Percentiles rank a stretch among this genome's conserved stretches.
phyloP scores from a whole-genome alignment of 768 basidiomycete species.

The Termitomyces heimii region DNA sequence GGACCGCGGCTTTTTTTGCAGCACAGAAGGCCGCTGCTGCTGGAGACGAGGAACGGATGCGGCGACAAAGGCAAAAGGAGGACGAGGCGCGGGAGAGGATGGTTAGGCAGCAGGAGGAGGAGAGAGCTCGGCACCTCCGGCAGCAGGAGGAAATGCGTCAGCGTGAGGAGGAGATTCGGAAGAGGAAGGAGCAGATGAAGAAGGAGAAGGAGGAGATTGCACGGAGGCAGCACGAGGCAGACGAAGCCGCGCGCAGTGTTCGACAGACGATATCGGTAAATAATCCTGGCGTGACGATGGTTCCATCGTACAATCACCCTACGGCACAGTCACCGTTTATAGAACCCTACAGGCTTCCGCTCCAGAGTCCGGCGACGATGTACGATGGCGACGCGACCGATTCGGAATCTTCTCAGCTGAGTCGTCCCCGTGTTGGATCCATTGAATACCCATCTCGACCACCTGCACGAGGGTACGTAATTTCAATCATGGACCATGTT shows the following conservation, averaged over 20 bases:
- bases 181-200: constrained; percentile 30
- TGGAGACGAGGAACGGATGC: constrained; percentile 3
- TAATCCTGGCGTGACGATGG: constrained; percentile 10
- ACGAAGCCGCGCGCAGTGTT: constrained; percentile 39
- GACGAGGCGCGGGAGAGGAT: constrained; percentile 17
- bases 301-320: neutral
- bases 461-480: constrained; percentile 27
- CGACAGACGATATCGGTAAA: constrained; percentile 28
- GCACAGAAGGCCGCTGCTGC: constrained; percentile 16
- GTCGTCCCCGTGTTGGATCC: neutral
- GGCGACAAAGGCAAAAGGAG: constrained; percentile 32
- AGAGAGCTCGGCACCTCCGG: constrained; percentile 20
- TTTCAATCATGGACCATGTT: neutral
- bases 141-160: constrained; percentile 39
- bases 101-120: constrained; percentile 4
- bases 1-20: constrained; percentile 18
- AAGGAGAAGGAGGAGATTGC: constrained; percentile 54
- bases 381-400: constrained; percentile 45
- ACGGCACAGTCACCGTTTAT: neutral
- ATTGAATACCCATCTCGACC: constrained; percentile 1
- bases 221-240: constrained; percentile 55
- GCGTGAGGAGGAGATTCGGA: constrained; percentile 42
- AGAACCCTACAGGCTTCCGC: constrained; percentile 32
- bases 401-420: constrained; percentile 26
- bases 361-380: constrained; percentile 52